Percentiles rank a stretch among this genome's conserved stretches.
These are phyloP conservation scores for Euphorbia peplus DNA, from an alignment of 345 rosid species.

Conservation along the genomic window DNA sequence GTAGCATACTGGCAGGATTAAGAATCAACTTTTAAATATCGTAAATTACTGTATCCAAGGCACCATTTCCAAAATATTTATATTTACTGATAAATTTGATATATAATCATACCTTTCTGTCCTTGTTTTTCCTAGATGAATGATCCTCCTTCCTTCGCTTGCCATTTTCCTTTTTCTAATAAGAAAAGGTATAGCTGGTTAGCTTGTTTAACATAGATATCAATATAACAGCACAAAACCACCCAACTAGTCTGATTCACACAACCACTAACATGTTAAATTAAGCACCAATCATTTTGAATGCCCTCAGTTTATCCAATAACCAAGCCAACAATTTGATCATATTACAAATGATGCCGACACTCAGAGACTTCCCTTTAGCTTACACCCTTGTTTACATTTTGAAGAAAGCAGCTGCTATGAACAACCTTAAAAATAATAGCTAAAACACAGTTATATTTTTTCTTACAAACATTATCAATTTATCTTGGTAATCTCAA, in stretches of 20 bases:
- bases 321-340: not conserved
- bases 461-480: too few species aligned
- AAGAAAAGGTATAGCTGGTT: conserved; percentile 13
- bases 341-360: not conserved
- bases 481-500: not conserved
- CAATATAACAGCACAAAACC: not conserved
- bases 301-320: not conserved
- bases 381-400: not conserved
- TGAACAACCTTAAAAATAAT: not conserved
- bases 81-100: not conserved
- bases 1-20: not conserved
- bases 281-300: conserved; percentile 2
- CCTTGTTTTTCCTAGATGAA: conserved; percentile 71
- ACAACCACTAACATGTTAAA: too few species aligned
- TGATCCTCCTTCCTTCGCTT: conserved; percentile 84
- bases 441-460: too few species aligned
- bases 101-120: conserved; percentile 54
- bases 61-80: not conserved
- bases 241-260: not conserved
- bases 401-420: not conserved
- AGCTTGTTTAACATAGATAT: conserved; percentile 2
- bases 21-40: not conserved
- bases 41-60: not conserved
- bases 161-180: conserved; percentile 76
- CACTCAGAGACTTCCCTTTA: not conserved